Percentiles rank a stretch among this genome's conserved stretches.
Evolutionary conservation across 2,329 filamentous ascomycete genomes (phyloP).

Genomic region (Neopestalotiopsis clavispora): DNA sequence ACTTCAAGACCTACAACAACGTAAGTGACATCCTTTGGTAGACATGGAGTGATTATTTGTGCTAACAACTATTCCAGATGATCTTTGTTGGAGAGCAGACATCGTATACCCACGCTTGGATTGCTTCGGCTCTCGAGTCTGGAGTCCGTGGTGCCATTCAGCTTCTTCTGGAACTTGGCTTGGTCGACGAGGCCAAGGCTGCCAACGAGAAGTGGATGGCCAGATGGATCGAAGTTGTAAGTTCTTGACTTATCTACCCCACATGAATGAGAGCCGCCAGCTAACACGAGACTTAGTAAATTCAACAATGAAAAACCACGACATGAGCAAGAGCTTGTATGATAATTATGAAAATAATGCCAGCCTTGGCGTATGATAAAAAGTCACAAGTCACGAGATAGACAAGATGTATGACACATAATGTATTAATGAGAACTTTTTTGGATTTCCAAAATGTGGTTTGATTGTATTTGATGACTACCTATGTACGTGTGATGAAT

Average conservation of each 20-base stretch:
- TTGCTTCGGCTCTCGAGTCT: conserved; percentile 69
- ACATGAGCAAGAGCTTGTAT: too few species aligned
- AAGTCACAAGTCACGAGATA: not conserved
- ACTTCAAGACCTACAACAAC: conserved; percentile 71
- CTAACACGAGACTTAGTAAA: too few species aligned
- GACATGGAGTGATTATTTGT: not conserved
- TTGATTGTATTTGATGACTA: too few species aligned
- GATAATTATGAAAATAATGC: not conserved
- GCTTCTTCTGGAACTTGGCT: conserved; percentile 65
- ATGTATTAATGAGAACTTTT: conserved; percentile 1
- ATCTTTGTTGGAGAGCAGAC: conserved; percentile 75
- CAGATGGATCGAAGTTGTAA: conserved; percentile 61
- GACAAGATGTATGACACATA: not conserved
- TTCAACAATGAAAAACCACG: too few species aligned
- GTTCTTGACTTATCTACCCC: conserved; percentile 3
- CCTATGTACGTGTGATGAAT: too few species aligned
- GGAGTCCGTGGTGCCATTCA: conserved; percentile 70
- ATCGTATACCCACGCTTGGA: conserved; percentile 74
- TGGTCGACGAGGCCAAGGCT: conserved; percentile 73
- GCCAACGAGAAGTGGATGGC: conserved; percentile 71
- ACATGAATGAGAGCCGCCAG: too few species aligned
- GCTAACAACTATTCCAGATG: conserved; percentile 42
- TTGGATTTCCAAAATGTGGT: not conserved
- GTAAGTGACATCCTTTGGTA: conserved; percentile 31
- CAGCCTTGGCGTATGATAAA: not conserved